phyloP scores from a whole-genome alignment of 2,329 filamentous ascomycete species.

The Tolypocladium album region DNA sequence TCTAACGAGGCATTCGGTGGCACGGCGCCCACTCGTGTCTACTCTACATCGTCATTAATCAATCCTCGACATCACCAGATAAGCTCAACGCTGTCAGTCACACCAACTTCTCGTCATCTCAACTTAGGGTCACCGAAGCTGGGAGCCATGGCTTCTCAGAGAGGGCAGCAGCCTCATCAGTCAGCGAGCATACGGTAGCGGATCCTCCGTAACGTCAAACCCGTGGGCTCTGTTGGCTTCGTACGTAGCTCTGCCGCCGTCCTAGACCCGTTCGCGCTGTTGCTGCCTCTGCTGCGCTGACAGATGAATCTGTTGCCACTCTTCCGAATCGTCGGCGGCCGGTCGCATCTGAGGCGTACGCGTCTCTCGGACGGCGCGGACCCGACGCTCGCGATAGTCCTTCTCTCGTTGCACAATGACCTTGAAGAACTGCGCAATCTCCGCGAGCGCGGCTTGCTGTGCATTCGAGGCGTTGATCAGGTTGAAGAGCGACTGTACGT shows the following conservation, averaged over 20 bases:
- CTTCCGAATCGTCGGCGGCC: not conserved
- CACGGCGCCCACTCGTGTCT: not conserved
- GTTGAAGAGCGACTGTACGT: constrained; percentile 39
- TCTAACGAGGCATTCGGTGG: not conserved
- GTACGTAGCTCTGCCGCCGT: not conserved
- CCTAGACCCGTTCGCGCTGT: not conserved
- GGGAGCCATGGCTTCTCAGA: not conserved
- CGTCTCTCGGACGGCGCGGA: constrained; percentile 8
- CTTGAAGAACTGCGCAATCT: constrained; percentile 44
- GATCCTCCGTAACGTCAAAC: not conserved
- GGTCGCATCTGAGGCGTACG: not conserved
- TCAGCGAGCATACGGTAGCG: constrained; percentile 1
- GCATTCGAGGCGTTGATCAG: constrained; percentile 33
- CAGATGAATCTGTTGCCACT: not conserved
- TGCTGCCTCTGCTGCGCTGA: not conserved
- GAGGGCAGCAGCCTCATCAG: not conserved
- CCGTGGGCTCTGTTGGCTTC: not conserved
- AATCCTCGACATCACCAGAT: not conserved
- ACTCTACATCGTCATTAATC: not conserved
- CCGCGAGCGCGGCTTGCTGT: constrained; percentile 34
- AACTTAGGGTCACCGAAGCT: not conserved
- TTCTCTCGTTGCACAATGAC: constrained; percentile 37
- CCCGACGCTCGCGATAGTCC: constrained; percentile 13
- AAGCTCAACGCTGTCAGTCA: not conserved
- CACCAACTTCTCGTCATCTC: not conserved